Percentiles rank a stretch among this genome's conserved stretches.
Conservation (phyloP, 495 filamentous ascomycete genomes). For the Podospora didyma region DNA sequence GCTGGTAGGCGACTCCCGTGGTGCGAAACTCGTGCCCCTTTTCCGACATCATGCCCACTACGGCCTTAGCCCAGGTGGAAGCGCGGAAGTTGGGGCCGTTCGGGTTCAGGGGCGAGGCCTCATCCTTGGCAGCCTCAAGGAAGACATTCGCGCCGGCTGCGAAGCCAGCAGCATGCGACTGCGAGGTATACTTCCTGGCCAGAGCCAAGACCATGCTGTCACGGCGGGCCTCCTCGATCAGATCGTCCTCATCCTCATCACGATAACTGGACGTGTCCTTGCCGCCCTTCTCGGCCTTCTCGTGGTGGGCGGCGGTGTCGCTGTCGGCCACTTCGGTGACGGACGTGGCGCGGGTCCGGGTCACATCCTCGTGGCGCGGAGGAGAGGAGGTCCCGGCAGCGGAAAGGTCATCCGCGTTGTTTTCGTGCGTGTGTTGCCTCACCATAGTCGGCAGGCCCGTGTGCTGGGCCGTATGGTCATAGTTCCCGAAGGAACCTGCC, state of each 20-base stretch:
- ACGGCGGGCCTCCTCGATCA: slow-evolving; percentile 37
- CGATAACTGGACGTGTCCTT: slow-evolving; percentile 12
- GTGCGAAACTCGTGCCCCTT: slow-evolving; percentile 44
- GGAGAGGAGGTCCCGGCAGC: slow-evolving; percentile 15
- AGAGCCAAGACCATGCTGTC: slow-evolving; percentile 41
- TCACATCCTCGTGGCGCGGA: slow-evolving; percentile 18
- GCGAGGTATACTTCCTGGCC: slow-evolving; percentile 40
- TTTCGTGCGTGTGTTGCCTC: slow-evolving; percentile 22
- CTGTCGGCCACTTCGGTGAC: slow-evolving; percentile 29
- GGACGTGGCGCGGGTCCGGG: slow-evolving; percentile 31
- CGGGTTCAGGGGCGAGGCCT: slow-evolving; percentile 49
- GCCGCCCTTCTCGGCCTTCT: slow-evolving; percentile 21
- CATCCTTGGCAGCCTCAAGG: slow-evolving; percentile 24
- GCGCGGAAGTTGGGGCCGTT: slow-evolving; percentile 48
- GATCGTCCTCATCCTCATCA: slow-evolving; percentile 35
- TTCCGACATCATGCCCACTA: slow-evolving; percentile 43
- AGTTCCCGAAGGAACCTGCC: slow-evolving; percentile 38
- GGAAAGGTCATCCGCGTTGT: slow-evolving; percentile 3
- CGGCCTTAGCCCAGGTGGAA: slow-evolving; percentile 51
- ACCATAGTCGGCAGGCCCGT: slow-evolving; percentile 22
- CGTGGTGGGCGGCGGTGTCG: slow-evolving; percentile 13
- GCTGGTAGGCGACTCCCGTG: slow-evolving; percentile 52
- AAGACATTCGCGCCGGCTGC: slow-evolving; percentile 31
- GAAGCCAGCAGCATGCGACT: slow-evolving; percentile 29
- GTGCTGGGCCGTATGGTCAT: slow-evolving; percentile 40